phyloP scores from a whole-genome alignment of 148 eudicot genomes.

The Camellia japonica region DNA sequence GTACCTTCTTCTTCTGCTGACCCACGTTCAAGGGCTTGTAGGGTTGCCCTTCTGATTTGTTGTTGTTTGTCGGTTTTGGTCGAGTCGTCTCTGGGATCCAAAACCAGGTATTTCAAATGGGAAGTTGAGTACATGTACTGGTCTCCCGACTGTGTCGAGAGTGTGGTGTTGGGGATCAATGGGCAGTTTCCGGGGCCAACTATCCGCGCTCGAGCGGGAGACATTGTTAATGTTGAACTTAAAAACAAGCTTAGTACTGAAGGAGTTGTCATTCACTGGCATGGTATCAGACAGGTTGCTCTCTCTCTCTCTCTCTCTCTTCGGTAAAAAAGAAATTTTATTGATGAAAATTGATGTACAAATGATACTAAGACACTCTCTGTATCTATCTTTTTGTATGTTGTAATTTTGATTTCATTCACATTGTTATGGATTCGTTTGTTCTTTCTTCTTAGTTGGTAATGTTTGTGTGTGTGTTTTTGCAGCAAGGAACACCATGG shows the following conservation, averaged over 20 bases:
- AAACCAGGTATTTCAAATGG: conserved; percentile 54
- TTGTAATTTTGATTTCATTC: not conserved
- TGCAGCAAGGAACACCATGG: conserved; percentile 82
- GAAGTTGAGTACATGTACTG: conserved; percentile 61
- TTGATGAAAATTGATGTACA: no score
- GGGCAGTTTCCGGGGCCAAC: conserved; percentile 89
- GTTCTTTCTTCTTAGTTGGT: not conserved
- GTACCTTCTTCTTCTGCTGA: no score
- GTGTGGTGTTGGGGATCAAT: conserved; percentile 60
- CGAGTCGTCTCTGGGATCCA: conserved; percentile 27
- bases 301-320: not conserved
- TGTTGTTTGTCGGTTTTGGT: not conserved
- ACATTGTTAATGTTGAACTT: conserved; percentile 53
- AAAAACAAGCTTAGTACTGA: conserved; percentile 72
- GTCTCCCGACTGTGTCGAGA: conserved; percentile 67
- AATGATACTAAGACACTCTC: no score
- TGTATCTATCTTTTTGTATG: no score
- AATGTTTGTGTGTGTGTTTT: not conserved
- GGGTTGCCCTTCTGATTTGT: not conserved
- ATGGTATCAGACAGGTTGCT: conserved; percentile 74
- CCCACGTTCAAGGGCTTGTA: no score
- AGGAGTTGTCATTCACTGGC: conserved; percentile 92
- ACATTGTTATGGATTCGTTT: not conserved
- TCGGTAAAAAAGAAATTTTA: no score
- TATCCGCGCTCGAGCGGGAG: conserved; percentile 62